Conservation (phyloP, 371 early-diverging fungal species). For the Mortierella sp. region DNA sequence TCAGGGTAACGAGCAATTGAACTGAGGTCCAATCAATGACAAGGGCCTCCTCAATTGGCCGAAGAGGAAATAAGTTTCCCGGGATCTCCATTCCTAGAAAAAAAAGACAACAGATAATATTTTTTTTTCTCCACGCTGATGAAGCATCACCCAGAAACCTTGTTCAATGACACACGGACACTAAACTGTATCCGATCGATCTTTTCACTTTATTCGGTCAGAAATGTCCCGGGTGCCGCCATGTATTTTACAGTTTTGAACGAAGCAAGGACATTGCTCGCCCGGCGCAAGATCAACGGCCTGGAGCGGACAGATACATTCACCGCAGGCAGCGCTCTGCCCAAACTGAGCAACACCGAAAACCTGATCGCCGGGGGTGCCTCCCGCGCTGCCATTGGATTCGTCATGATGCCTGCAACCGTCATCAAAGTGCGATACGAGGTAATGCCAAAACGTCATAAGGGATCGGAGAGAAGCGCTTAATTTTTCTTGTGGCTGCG, state of each 20-base stretch:
- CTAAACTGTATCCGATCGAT: background rate
- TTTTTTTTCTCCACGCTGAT: background rate
- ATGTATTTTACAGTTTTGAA: conserved; percentile 79
- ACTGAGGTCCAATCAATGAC: too few species aligned
- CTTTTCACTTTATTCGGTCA: conserved; percentile 22
- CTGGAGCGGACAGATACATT: conserved; percentile 41
- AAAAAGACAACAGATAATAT: background rate
- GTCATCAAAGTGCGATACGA: conserved; percentile 95
- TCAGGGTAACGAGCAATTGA: background rate
- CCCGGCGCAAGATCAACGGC: conserved; percentile 51
- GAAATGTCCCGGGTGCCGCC: conserved; percentile 91
- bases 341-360: conserved; percentile 64
- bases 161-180: background rate
- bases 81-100: background rate
- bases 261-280: conserved; percentile 57
- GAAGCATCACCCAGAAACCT: background rate
- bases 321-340: conserved; percentile 41
- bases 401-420: conserved; percentile 95
- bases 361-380: conserved; percentile 85
- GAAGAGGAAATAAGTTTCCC: background rate
- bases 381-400: conserved; percentile 89
- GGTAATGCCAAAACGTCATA: too few species aligned
- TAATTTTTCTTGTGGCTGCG: conserved; percentile 12
- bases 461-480: background rate
- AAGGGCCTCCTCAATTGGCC: background rate